phyloP scores from a whole-genome alignment of 306 rosid genomes.

The Pachyrhizus erosus region DNA sequence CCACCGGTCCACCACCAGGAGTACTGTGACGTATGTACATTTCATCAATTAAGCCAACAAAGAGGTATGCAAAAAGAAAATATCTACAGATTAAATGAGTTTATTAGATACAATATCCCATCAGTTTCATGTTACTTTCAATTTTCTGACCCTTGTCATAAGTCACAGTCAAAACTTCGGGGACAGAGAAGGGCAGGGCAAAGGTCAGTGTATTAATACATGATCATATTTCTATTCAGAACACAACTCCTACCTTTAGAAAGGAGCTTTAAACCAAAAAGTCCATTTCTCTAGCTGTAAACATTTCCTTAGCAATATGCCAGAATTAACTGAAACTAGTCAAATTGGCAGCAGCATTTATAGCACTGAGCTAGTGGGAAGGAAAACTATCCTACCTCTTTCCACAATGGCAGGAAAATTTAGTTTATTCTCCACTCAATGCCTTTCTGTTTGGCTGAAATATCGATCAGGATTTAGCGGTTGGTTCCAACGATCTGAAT shows the following conservation, averaged over 20 bases:
- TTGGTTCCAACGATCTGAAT: slow-evolving; percentile 53
- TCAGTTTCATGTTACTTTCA: slow-evolving; percentile 17
- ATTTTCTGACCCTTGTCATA: slow-evolving; percentile 16
- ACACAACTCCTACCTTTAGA: slow-evolving; percentile 11
- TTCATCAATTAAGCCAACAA: slow-evolving; percentile 15
- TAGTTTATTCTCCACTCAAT: slow-evolving; percentile 37
- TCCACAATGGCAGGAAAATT: not conserved
- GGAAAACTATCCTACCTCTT: slow-evolving; percentile 15
- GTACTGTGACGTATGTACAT: not conserved
- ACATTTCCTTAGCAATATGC: not conserved
- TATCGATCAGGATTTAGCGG: slow-evolving; percentile 70
- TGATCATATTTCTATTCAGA: slow-evolving; percentile 28
- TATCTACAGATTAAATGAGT: not conserved
- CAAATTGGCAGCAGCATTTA: slow-evolving; percentile 28
- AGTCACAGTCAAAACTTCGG: slow-evolving; percentile 6
- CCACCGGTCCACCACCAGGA: not conserved
- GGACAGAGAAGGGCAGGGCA: not conserved
- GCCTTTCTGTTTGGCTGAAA: slow-evolving; percentile 58
- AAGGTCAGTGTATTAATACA: slow-evolving; percentile 12
- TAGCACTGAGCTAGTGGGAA: slow-evolving; percentile 13
- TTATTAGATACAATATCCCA: slow-evolving; percentile 12
- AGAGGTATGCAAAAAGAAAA: not conserved
- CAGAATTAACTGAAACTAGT: not conserved
- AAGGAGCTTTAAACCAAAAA: slow-evolving; percentile 24
- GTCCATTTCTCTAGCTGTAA: not conserved